phyloP scores from a whole-genome alignment of 2,329 filamentous ascomycete genomes.

The Fusarium graminum region DNA sequence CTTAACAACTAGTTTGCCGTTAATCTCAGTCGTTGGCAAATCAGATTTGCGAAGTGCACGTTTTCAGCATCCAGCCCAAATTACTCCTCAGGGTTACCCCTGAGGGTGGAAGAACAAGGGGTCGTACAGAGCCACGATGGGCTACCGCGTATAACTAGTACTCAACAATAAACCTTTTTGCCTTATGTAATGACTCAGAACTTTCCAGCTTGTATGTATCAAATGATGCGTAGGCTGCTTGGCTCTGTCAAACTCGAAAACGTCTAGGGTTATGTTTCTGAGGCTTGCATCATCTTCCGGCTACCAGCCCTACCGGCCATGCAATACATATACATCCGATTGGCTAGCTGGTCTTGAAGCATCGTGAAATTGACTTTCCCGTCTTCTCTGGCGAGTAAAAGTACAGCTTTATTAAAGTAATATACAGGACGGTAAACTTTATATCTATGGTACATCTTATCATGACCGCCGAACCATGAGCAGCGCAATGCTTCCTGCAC shows the following conservation, averaged over 20 bases:
- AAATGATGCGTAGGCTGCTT: conserved; percentile 6
- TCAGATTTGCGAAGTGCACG: conserved; percentile 13
- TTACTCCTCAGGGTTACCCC: conserved; percentile 38
- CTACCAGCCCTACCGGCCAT: conserved; percentile 40
- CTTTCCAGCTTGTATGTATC: background rate
- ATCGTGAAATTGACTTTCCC: conserved; percentile 18
- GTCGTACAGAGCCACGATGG: conserved; percentile 12
- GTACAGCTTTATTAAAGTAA: conserved; percentile 33
- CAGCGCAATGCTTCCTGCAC: conserved; percentile 68
- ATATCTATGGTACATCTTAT: conserved; percentile 37
- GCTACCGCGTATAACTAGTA: background rate
- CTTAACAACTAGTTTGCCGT: conserved; percentile 32
- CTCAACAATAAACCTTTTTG: background rate
- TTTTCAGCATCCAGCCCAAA: conserved; percentile 35
- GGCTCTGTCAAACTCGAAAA: conserved; percentile 4
- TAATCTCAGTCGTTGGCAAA: conserved; percentile 37
- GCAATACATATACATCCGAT: conserved; percentile 29
- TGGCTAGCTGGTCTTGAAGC: conserved; percentile 15
- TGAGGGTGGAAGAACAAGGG: conserved; percentile 31
- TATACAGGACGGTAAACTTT: conserved; percentile 36
- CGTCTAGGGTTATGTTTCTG: conserved; percentile 17
- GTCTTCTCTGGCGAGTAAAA: background rate
- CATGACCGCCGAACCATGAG: conserved; percentile 58
- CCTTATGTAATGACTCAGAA: background rate
- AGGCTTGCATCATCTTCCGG: conserved; percentile 13